Evolutionary conservation across 306 rosid genomes (phyloP).

Genomic region (Gillenia trifoliata): DNA sequence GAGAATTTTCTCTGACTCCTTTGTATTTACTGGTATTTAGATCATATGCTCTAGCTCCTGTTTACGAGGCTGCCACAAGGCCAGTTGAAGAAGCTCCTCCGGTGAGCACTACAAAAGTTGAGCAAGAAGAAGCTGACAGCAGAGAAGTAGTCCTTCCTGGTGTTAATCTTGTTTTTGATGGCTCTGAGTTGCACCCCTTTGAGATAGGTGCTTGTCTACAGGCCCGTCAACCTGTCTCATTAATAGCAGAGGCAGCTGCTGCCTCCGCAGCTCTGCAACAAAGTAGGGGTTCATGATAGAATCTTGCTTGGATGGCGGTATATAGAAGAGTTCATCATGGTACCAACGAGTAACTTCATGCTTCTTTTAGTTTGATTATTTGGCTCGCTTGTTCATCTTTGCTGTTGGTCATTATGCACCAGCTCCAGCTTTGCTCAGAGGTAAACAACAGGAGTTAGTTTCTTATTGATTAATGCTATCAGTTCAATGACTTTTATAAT

Average conservation of each 20-base stretch:
- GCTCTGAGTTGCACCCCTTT: conserved; percentile 77
- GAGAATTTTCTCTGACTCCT: background rate
- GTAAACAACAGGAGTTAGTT: conserved; percentile 25
- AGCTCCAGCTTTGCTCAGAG: conserved; percentile 28
- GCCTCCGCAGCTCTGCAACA: conserved; percentile 55
- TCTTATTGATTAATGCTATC: background rate
- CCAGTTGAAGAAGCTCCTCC: conserved; percentile 47
- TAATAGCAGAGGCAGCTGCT: conserved; percentile 81
- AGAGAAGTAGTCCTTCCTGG: conserved; percentile 87
- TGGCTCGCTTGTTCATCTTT: conserved; percentile 20
- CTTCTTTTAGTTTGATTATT: conserved; percentile 18
- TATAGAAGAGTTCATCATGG: conserved; percentile 16
- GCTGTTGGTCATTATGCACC: conserved; percentile 19
- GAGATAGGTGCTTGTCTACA: conserved; percentile 94
- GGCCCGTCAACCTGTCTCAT: conserved; percentile 82
- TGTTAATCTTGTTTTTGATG: conserved; percentile 85
- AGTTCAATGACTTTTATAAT: background rate
- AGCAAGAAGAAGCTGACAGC: conserved; percentile 70
- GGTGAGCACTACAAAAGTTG: conserved; percentile 41
- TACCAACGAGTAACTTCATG: conserved; percentile 9
- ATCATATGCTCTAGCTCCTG: conserved; percentile 62
- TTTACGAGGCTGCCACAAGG: conserved; percentile 52
- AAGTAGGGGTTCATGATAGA: conserved; percentile 37
- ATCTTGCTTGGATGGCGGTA: conserved; percentile 16
- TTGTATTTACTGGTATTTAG: conserved; percentile 41